A percentile compares a stretch with the other conserved stretches of the same genome.
Evolutionary conservation across 202 grass and related monocot genomes (phyloP).

Genomic region (Setaria italica): DNA sequence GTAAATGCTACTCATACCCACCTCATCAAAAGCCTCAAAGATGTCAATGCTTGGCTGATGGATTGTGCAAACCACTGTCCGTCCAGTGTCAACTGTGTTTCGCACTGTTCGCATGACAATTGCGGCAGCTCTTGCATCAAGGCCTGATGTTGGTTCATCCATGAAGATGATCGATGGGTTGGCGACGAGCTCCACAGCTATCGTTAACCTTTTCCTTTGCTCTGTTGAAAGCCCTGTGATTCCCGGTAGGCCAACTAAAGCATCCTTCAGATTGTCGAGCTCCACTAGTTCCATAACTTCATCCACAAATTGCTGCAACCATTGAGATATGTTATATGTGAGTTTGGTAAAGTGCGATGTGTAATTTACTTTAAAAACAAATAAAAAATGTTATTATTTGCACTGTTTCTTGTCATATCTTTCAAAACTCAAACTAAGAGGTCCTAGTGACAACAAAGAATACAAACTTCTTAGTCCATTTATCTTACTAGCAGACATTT

Average conservation of each 20-base stretch:
- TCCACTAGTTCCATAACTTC: constrained; percentile 98
- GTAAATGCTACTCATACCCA: constrained; percentile 43
- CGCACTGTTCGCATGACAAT: constrained; percentile 99
- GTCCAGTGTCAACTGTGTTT: constrained; percentile 96
- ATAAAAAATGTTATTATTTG: constrained; percentile 2
- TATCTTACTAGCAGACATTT: constrained; percentile 25
- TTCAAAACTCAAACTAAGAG: constrained; percentile 33
- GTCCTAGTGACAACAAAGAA: constrained; percentile 11
- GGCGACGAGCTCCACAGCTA: constrained; percentile 96
- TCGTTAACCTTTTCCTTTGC: constrained; percentile 95
- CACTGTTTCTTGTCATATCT: constrained; percentile 25
- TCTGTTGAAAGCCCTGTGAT: constrained; percentile 95
- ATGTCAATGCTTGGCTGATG: constrained; percentile 99
- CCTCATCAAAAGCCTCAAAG: constrained; percentile 99
- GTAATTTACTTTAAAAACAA: background rate
- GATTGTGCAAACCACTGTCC: constrained; percentile 98
- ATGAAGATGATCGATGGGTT: constrained; percentile 99
- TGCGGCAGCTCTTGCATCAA: constrained; percentile 97
- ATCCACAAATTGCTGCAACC: constrained; percentile 93
- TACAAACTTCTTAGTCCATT: constrained; percentile 11
- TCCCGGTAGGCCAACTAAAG: constrained; percentile 91
- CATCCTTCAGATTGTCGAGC: constrained; percentile 87
- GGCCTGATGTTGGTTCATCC: constrained; percentile 99
- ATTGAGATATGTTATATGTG: constrained; percentile 34
- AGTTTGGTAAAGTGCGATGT: constrained; percentile 30